Evolutionary conservation across 2,329 filamentous ascomycete genomes (phyloP).

Genomic region (Amauroascus verrucosus): DNA sequence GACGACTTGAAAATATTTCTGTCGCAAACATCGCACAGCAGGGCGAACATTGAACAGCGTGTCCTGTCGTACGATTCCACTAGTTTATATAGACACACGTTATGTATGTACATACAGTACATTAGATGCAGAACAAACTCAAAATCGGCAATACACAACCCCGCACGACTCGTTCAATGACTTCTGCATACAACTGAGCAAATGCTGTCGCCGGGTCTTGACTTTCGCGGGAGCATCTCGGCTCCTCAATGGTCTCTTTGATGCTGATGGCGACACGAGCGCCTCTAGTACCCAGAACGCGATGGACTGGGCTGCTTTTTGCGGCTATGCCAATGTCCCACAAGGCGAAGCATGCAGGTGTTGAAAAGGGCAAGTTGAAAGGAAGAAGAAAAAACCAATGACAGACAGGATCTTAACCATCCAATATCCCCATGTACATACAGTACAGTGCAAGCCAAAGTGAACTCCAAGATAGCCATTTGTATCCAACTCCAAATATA

Average conservation of each 20-base stretch:
- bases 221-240: background rate
- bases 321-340: background rate
- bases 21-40: background rate
- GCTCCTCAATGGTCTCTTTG: background rate
- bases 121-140: background rate
- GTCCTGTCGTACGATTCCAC: background rate
- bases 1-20: too few species aligned
- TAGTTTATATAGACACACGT: too few species aligned
- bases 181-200: background rate
- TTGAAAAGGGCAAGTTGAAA: background rate
- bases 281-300: background rate
- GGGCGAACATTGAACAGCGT: background rate
- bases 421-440: too few species aligned
- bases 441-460: background rate
- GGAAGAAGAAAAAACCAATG: background rate
- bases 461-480: background rate
- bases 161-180: background rate
- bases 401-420: background rate
- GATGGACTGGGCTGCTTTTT: background rate
- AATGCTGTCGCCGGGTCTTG: background rate
- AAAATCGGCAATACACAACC: background rate
- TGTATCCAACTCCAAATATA: background rate
- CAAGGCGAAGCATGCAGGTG: background rate
- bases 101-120: background rate
- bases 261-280: background rate